A percentile compares a stretch with the other conserved stretches of the same genome.
These are phyloP conservation scores for Euphrasia confusa DNA, from an alignment of 257 asterid species.

Conservation along the genomic window DNA sequence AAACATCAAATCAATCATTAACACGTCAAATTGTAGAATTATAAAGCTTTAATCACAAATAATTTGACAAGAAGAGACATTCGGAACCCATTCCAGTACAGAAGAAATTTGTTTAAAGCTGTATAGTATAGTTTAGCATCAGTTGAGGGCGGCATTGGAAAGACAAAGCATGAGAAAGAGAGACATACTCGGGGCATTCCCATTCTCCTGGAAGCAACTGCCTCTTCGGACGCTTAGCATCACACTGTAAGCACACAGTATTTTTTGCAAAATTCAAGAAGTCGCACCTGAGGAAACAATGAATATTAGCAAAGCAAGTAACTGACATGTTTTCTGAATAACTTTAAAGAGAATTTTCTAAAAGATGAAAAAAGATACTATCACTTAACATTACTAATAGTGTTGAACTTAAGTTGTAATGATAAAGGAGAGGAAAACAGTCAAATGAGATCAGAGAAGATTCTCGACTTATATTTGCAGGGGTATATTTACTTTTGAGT, in stretches of 20 bases:
- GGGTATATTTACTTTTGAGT: neutral
- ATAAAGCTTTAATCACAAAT: constrained; percentile 13
- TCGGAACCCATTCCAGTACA: neutral
- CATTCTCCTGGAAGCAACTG: constrained; percentile 99
- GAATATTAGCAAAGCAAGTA: constrained; percentile 12
- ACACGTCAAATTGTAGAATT: constrained; percentile 15
- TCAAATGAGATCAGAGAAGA: neutral
- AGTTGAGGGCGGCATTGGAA: neutral
- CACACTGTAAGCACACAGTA: constrained; percentile 83
- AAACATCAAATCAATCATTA: constrained; percentile 24
- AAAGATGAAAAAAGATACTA: too few species aligned
- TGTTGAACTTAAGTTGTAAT: neutral
- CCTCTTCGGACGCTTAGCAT: constrained; percentile 94
- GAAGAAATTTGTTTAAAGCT: neutral
- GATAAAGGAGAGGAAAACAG: neutral
- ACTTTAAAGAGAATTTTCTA: constrained; percentile 2
- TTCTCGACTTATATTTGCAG: neutral
- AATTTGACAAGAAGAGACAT: neutral
- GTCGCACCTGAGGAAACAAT: constrained; percentile 63
- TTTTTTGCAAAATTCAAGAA: constrained; percentile 97
- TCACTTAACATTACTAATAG: constrained; percentile 1
- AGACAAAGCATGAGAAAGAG: neutral
- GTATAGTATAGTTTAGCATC: neutral
- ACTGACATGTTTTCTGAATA: neutral
- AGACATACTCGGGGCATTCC: constrained; percentile 91